Evolutionary conservation across 2,329 filamentous ascomycete genomes (phyloP), one percentile per base, ranked within the genome.

Genomic region (Fusarium concolor): DNA sequence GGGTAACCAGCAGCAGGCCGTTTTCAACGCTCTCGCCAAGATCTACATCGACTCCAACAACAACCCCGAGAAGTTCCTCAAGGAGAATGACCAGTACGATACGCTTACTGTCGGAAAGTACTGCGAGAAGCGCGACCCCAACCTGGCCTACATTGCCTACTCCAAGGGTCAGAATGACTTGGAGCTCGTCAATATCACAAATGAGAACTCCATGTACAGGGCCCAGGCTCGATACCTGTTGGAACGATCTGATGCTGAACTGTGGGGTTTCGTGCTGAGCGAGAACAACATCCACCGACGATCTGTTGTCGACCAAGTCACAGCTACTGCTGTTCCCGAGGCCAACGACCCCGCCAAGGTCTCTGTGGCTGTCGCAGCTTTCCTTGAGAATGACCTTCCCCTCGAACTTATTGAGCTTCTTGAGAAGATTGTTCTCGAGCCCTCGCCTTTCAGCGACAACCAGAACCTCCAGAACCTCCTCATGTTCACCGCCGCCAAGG

Each of bases 41-140:
- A 99, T 99, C 73, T 99, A 99, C 82, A 99, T 99, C 60, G 96
- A 99, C 81, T 94, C 90, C 71, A 99, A 99, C 86, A 97, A 97
- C 83, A 94, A 97, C 78, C 96, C 96, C 0, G 96, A 99, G 85
- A 92, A 93, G 77, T 99, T 99, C 84, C 84, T 99, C 52, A 97
- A 96, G 83, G 93, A 97, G 82, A 99, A 99, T 77, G 93, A 97
- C 75, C 89, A 96, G 78, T 99, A 99, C 72, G 96, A 99, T 76
- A 93, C 96, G 5, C 84, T 98, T 39, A 88, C 86, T 24, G 93
- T 99, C 56, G 96, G 96, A 79, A 97, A 97, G 82, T 99, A 99
- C 85, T 99, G 95, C 78, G 95, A 97, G 85, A 98, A 98, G 87
- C 92, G 96, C 33, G 96, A 99, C 75, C 96, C 96, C 67, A 97